Base-by-base conservation (phyloP, 768 basidiomycete genomes). In the Suillus subaureus region DNA sequence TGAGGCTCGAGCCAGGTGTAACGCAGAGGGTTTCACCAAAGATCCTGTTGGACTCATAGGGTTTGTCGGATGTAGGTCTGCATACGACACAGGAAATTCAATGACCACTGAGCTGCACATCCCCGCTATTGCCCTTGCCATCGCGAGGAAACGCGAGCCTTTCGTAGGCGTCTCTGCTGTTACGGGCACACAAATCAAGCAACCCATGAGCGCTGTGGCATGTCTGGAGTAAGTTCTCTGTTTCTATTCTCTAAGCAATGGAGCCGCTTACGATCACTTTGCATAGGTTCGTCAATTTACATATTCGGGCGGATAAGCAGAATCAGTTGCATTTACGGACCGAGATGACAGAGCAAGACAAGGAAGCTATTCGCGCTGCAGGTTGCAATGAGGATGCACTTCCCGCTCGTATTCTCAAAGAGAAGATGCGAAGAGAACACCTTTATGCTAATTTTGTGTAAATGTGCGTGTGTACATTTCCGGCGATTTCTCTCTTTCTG, bases 301-400 rank as follows among this genome's bases (percentile, higher is more conserved):
- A 70, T 21, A 62, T 70, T 33, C 69, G 67, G 9, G 47, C 67
- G 0, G 70, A 70, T 35, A 70, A 64, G 58, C 3, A 70, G 54
- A 70, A 70, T 8, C 35, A 70, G 45, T 15, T 70, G 51, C 60
- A 56, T 40, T 49, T 68, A 7, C 67, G 64, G 4, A 40, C 58
- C 9, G 69, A 70, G 35, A 70, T 70, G 70, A 70, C 67, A 23
- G 67, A 70, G 4, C 39, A 40, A 31, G 70, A 70, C 21, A 68
- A 66, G 23, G 56, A 16, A 8, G 51, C 64, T 9, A 43, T 71
- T 21, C 61, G 63, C 12, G 62, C 33, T 21, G 64, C 45, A 11
- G 43, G 42, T 1, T 52, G 64, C 43, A 47, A 37, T 18, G 39
- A 43, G 5, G 52, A 54, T 4, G 43, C 33, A 6, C 63, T 57